Conservation (phyloP, 1,284 basidiomycete species). For the Schizopora paradoxa region DNA sequence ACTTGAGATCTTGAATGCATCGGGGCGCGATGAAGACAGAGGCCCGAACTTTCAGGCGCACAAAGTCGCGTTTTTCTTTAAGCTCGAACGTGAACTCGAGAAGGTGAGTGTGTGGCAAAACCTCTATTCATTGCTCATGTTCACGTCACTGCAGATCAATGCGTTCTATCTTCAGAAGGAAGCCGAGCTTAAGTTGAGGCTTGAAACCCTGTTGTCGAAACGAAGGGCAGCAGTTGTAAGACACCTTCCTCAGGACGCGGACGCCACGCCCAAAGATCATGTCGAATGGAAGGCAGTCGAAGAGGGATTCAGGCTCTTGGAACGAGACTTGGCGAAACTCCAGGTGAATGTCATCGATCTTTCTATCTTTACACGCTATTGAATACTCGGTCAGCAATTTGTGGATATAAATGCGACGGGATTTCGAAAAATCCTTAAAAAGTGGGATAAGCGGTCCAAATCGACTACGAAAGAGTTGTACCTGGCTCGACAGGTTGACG, state of each 20-base stretch:
- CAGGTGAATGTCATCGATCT: slow-evolving; percentile 51
- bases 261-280: slow-evolving; percentile 58
- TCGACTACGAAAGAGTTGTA: slow-evolving; percentile 96
- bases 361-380: too few relatives aligned
- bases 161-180: slow-evolving; percentile 99
- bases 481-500: slow-evolving; percentile 94
- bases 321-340: slow-evolving; percentile 93
- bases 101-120: slow-evolving; percentile 56
- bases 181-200: slow-evolving; percentile 86
- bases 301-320: slow-evolving; percentile 93
- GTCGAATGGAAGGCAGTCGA: slow-evolving; percentile 92
- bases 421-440: slow-evolving; percentile 97
- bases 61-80: slow-evolving; percentile 99
- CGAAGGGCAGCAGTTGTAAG: slow-evolving; percentile 78
- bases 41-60: slow-evolving; percentile 84
- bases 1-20: slow-evolving; percentile 46
- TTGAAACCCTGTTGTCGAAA: slow-evolving; percentile 92
- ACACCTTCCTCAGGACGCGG: slow-evolving; percentile 56
- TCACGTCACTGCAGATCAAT: slow-evolving; percentile 73
- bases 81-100: slow-evolving; percentile 94
- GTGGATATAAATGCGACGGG: slow-evolving; percentile 98
- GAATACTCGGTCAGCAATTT: slow-evolving; percentile 76
- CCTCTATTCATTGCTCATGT: not conserved
- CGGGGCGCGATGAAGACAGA: slow-evolving; percentile 61
- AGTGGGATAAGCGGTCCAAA: slow-evolving; percentile 97